phyloP scores from a whole-genome alignment of 1,284 basidiomycete genomes.

The Sporisorium graminicola region DNA sequence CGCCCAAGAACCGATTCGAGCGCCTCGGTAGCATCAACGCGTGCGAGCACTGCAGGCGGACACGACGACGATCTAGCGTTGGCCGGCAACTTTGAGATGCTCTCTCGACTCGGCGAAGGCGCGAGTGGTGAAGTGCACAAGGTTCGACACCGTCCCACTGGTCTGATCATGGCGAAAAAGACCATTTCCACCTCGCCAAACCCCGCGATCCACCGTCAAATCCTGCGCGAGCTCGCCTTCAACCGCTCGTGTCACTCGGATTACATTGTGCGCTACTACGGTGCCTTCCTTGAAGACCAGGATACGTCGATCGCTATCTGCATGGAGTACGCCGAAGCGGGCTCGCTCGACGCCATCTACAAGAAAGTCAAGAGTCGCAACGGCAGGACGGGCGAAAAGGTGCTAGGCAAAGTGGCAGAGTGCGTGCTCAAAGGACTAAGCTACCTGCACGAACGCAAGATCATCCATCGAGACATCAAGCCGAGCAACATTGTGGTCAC shows the following conservation, averaged over 20 bases:
- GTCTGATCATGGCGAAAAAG: constrained; percentile 90
- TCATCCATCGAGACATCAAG: constrained; percentile 98
- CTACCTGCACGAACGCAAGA: constrained; percentile 89
- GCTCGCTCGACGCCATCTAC: constrained; percentile 84
- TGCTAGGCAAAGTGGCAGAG: constrained; percentile 89
- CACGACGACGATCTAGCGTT: constrained; percentile 53
- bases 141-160: constrained; percentile 82
- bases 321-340: constrained; percentile 93
- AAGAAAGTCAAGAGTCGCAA: constrained; percentile 82
- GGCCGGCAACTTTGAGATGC: constrained; percentile 77
- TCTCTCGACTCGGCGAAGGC: constrained; percentile 88
- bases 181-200: constrained; percentile 94
- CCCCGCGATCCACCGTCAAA: constrained; percentile 84
- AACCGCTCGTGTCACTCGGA: constrained; percentile 85
- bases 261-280: constrained; percentile 92
- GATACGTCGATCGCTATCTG: constrained; percentile 93
- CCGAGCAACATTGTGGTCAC: constrained; percentile 94
- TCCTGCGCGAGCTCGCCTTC: constrained; percentile 91
- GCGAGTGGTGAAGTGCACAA: constrained; percentile 95
- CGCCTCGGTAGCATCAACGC: constrained; percentile 28
- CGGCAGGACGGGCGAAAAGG: constrained; percentile 88
- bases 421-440: constrained; percentile 91
- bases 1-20: constrained; percentile 26
- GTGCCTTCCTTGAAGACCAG: constrained; percentile 92
- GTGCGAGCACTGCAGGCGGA: constrained; percentile 20